Evolutionary conservation across 177 flowering plant species (phyloP).

Genomic region (Telopea speciosissima): DNA sequence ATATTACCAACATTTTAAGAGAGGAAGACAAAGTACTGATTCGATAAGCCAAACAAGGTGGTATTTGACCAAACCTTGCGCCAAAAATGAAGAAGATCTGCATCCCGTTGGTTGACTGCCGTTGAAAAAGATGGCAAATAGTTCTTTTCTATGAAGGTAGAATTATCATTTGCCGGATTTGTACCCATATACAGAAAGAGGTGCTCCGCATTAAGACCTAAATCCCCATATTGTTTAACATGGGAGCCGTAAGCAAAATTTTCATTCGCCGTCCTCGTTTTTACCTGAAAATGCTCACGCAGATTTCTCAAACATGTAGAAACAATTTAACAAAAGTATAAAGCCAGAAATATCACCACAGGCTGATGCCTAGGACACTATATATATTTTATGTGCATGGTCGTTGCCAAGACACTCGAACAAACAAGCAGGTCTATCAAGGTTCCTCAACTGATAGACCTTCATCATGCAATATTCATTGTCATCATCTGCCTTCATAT

Average conservation of each 20-base stretch:
- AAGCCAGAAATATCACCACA: background rate
- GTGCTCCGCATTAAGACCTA: slow-evolving; percentile 37
- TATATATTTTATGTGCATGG: background rate
- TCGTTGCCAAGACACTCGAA: background rate
- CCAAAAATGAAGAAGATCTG: slow-evolving; percentile 93
- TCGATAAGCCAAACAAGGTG: background rate
- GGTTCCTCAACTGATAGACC: background rate
- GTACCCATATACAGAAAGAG: slow-evolving; percentile 71
- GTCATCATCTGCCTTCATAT: too few species aligned
- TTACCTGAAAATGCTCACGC: slow-evolving; percentile 53
- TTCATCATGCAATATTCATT: too few species aligned
- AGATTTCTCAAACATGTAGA: background rate
- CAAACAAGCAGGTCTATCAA: background rate
- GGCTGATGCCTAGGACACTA: background rate
- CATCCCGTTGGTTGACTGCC: slow-evolving; percentile 89
- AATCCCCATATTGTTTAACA: slow-evolving; percentile 92
- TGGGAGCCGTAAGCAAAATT: slow-evolving; percentile 66
- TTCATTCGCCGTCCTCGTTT: slow-evolving; percentile 51
- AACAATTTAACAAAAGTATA: background rate
- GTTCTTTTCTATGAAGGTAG: slow-evolving; percentile 47
- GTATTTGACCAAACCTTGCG: slow-evolving; percentile 49
- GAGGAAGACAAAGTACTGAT: background rate
- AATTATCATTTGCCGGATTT: slow-evolving; percentile 86
- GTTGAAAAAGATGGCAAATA: slow-evolving; percentile 38
- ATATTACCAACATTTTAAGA: too few species aligned